Evolutionary conservation across 345 rosid species (phyloP).

Genomic region (Psidium guajava): DNA sequence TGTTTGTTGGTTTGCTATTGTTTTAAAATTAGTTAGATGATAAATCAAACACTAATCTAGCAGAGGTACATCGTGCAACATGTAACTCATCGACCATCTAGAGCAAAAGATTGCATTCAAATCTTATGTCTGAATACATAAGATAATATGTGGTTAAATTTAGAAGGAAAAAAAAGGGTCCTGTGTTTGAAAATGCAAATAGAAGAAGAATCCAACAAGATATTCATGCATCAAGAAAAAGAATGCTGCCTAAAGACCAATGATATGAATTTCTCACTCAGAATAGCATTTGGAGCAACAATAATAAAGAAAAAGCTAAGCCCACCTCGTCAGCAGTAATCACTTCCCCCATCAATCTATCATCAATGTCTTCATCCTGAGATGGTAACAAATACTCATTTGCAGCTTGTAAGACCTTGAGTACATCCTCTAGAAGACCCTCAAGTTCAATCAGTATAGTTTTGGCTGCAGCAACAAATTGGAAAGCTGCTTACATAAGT

Average conservation of each 20-base stretch:
- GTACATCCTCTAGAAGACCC: slow-evolving; percentile 31
- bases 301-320: not conserved
- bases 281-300: not conserved
- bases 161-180: not conserved
- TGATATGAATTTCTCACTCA: not conserved
- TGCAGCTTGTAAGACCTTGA: slow-evolving; percentile 22
- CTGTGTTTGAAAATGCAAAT: not conserved
- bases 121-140: not conserved
- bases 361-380: slow-evolving; percentile 11
- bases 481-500: not conserved
- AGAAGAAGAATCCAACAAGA: not conserved
- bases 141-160: not conserved
- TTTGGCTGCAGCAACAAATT: slow-evolving; percentile 33
- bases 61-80: not conserved
- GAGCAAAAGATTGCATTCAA: not conserved
- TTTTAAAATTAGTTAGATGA: not conserved
- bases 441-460: slow-evolving; percentile 44
- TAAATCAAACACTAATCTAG: not conserved
- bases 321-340: slow-evolving; percentile 29
- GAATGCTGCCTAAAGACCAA: not conserved
- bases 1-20: not conserved
- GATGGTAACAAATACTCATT: slow-evolving; percentile 10
- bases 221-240: not conserved
- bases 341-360: slow-evolving; percentile 13
- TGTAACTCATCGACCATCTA: not conserved